phyloP scores from a whole-genome alignment of 257 asterid genomes.

The Solanum chmielewskii region DNA sequence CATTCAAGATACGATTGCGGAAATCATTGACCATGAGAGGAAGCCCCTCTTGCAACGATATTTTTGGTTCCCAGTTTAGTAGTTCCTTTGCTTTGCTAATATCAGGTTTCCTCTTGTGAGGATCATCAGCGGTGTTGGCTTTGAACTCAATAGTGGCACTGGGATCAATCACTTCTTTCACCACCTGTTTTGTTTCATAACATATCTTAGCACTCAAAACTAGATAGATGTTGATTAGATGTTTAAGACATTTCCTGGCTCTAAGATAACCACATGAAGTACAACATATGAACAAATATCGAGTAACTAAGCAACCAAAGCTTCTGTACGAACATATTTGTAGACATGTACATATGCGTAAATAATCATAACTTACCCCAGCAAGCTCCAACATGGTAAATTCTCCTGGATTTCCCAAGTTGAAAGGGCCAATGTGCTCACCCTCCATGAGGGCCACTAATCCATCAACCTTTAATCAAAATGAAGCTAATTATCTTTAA shows the following conservation, averaged over 20 bases:
- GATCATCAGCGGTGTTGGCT: constrained; percentile 94
- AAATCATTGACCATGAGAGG: constrained; percentile 90
- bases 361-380: constrained; percentile 16
- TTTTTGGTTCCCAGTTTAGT: constrained; percentile 92
- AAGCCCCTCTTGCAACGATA: constrained; percentile 70
- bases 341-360: neutral
- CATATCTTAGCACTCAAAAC: neutral
- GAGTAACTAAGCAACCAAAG: neutral
- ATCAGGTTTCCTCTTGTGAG: constrained; percentile 97
- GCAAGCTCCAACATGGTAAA: constrained; percentile 49
- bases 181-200: constrained; percentile 39
- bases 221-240: too few relatives aligned
- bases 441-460: constrained; percentile 41
- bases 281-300: neutral
- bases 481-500: neutral
- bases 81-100: constrained; percentile 84
- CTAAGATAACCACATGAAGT: neutral
- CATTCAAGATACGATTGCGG: constrained; percentile 87
- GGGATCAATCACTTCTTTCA: constrained; percentile 85
- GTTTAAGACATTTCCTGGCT: neutral
- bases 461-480: constrained; percentile 30
- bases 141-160: constrained; percentile 73
- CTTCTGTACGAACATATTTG: neutral
- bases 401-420: constrained; percentile 48
- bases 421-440: constrained; percentile 54